These are phyloP conservation scores for Lactarius deliciosus DNA, from an alignment of 768 basidiomycete species.

Conservation along the genomic window DNA sequence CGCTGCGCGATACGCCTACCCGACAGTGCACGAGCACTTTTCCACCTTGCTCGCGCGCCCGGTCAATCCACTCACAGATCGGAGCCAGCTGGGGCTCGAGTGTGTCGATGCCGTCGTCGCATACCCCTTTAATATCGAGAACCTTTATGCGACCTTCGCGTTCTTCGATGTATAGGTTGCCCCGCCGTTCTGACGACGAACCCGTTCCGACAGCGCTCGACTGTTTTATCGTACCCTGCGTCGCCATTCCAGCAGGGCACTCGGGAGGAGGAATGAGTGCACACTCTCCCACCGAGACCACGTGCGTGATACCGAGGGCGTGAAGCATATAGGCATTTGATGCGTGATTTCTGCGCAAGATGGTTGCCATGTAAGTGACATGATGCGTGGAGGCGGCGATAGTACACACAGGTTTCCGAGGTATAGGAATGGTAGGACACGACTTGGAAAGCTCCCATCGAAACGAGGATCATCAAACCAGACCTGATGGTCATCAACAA, in stretches of 20 bases:
- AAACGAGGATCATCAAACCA: constrained; percentile 95
- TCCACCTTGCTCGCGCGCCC: constrained; percentile 77
- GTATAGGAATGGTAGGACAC: constrained; percentile 90
- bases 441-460: constrained; percentile 93
- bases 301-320: constrained; percentile 93
- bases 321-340: constrained; percentile 95
- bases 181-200: constrained; percentile 53
- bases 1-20: constrained; percentile 97
- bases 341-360: constrained; percentile 73
- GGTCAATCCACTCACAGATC: constrained; percentile 93
- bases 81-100: constrained; percentile 85
- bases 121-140: constrained; percentile 86
- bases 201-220: constrained; percentile 38
- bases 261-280: constrained; percentile 76
- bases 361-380: constrained; percentile 29
- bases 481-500: constrained; percentile 71
- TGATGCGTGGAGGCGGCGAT: constrained; percentile 12
- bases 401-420: constrained; percentile 86
- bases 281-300: constrained; percentile 95
- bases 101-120: constrained; percentile 96
- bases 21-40: constrained; percentile 94
- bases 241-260: constrained; percentile 2
- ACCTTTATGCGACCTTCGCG: constrained; percentile 87
- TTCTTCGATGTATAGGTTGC: constrained; percentile 86
- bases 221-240: neutral